Evolutionary conservation across 1,284 basidiomycete species (phyloP), one percentile per base, ranked within the genome.

Genomic region (Prillingera fragicola): DNA sequence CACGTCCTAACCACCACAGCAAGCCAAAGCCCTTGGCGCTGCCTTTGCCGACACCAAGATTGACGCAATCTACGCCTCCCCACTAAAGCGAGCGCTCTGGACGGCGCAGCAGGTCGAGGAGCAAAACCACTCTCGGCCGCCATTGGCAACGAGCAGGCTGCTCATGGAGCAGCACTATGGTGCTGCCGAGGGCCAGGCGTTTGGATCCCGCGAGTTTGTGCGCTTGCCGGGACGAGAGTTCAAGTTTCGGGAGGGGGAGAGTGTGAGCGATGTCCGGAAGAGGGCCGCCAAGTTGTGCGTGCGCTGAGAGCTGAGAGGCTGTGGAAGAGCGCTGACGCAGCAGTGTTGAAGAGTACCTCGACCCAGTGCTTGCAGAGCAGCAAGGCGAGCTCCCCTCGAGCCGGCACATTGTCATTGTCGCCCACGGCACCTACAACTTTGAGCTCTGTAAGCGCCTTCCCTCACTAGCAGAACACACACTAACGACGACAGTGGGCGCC

Each of bases 21-120:
- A 92, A 84, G 87, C 89, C 4, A 80, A 78, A 57, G 86, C 87
- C 0, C 73, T 87, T 2, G 87, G 81, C 1, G 69, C 75, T 37
- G 79, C 79, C 18, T 78, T 89, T 26, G 71, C 78, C n/a, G 59
- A 72, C 23, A 78, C 73, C 12, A 75, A 62, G 8, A 76, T 91
- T 54, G 74, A 78, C 32, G 78, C 78, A 15, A 85, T 96, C 48
- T 81, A 87, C 66, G 78, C 85, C 8, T 92, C 88, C 0, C 79
- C 85, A 45, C 78, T 95, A 38, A 78, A 82, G 57, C 81, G 91
- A 21, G 87, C 90, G 2, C 52, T 58, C 21, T 70, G 68, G 69
- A 72, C n/a, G n/a, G n/a, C n/a, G n/a, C 70, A 0, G 69, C 70
- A 38, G n/a, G n/a, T n/a, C n/a, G n/a, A n/a, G n/a, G n/a, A n/a